A percentile compares a stretch with the other conserved stretches of the same genome.
phyloP scores from a whole-genome alignment of 805 yeast species.

The Ogataea parapolymorpha region DNA sequence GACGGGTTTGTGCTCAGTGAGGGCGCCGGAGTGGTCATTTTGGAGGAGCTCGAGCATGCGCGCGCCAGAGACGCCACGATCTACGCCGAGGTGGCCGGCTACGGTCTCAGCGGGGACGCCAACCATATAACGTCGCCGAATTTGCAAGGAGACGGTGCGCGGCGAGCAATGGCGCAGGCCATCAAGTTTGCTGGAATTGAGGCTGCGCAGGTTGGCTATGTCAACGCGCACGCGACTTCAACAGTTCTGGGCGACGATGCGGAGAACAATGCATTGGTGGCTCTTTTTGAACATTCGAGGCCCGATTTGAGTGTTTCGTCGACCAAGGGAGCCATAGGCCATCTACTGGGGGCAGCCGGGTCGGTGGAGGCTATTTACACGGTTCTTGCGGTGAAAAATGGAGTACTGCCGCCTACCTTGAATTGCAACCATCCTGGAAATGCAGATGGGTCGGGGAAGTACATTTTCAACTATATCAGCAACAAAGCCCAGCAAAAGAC shows the following conservation, averaged over 20 bases:
- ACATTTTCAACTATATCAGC: conserved; percentile 57
- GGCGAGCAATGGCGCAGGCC: conserved; percentile 77
- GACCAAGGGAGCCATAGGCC: conserved; percentile 92
- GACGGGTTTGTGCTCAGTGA: conserved; percentile 92
- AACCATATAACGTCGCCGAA: conserved; percentile 90
- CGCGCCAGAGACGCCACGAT: conserved; percentile 57
- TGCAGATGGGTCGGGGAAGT: conserved; percentile 40
- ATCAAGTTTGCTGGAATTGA: conserved; percentile 46
- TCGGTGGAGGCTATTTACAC: conserved; percentile 88
- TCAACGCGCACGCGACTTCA: conserved; percentile 97
- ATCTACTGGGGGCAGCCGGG: conserved; percentile 94
- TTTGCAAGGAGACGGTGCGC: conserved; percentile 80
- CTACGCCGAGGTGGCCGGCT: conserved; percentile 80
- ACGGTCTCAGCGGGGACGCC: conserved; percentile 91
- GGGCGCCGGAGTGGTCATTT: conserved; percentile 79
- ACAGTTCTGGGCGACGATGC: conserved; percentile 87
- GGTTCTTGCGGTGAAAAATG: conserved; percentile 55
- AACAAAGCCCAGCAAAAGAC: conserved; percentile 36
- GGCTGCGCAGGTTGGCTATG: conserved; percentile 58
- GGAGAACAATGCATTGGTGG: conserved; percentile 71
- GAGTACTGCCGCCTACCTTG: conserved; percentile 72
- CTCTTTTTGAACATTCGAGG: conserved; percentile 42
- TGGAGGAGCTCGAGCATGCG: conserved; percentile 82
- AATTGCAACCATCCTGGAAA: conserved; percentile 59
- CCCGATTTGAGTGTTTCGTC: conserved; percentile 59